phyloP scores from a whole-genome alignment of 2,329 filamentous ascomycete species.

The Lasiodiplodia gonubiensis region DNA sequence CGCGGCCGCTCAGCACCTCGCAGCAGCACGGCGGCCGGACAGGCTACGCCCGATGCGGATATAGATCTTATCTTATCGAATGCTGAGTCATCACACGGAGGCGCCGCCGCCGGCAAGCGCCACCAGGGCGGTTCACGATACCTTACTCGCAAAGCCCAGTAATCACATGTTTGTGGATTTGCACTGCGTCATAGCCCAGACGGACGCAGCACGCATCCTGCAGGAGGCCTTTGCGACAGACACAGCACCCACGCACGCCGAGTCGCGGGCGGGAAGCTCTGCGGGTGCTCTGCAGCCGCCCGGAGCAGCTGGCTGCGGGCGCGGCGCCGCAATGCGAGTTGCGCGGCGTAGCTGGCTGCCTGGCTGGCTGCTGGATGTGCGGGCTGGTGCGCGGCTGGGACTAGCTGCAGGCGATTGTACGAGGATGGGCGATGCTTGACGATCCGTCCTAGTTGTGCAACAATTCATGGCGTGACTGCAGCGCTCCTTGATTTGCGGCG shows the following conservation, averaged over 20 bases:
- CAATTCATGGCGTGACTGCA: conserved; percentile 20
- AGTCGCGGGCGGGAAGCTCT: conserved; percentile 11
- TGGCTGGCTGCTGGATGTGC: conserved; percentile 13
- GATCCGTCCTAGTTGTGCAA: conserved; percentile 13
- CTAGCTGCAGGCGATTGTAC: conserved; percentile 20
- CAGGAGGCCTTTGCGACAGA: conserved; percentile 16
- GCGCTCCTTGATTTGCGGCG: conserved; percentile 18
- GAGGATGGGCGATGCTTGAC: conserved; percentile 17
- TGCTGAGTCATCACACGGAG: neutral
- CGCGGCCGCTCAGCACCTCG: conserved; percentile 5
- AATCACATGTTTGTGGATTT: conserved; percentile 20
- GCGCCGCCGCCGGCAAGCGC: neutral
- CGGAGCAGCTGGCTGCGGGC: neutral
- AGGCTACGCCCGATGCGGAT: neutral
- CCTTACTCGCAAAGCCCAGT: conserved; percentile 2
- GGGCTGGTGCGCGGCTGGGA: conserved; percentile 12
- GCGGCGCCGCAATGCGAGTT: neutral
- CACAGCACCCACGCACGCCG: conserved; percentile 6
- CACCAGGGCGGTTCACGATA: conserved; percentile 16
- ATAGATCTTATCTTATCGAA: neutral
- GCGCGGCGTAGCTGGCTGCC: neutral
- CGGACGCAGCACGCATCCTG: conserved; percentile 17
- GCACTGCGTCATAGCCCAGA: conserved; percentile 11
- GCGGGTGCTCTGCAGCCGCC: conserved; percentile 7
- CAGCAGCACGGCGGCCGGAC: neutral